A percentile compares a stretch with the other conserved stretches of the same genome.
Conservation (phyloP, 2,329 filamentous ascomycete species). For the Colletotrichum sp. region DNA sequence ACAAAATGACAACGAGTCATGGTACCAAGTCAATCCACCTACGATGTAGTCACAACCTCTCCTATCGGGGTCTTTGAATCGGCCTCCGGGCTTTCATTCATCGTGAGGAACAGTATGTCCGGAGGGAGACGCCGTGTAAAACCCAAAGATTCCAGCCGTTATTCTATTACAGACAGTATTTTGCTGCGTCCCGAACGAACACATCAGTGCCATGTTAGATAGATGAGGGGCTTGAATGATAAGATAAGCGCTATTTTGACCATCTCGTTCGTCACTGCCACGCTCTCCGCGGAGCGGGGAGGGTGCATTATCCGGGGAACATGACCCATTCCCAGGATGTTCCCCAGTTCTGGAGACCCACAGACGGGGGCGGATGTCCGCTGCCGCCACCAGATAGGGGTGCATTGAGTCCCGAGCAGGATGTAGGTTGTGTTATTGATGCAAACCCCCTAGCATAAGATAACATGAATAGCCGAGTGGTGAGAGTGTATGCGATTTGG, state of each 20-base stretch:
- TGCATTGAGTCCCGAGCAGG: neutral
- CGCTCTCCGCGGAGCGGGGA: neutral
- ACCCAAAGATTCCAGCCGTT: neutral
- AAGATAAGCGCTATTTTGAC: neutral
- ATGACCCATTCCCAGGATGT: neutral
- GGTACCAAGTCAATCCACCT: neutral
- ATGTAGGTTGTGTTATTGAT: neutral
- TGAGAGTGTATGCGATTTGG: neutral
- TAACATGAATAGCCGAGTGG: neutral
- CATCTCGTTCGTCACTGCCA: neutral
- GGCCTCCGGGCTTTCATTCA: neutral
- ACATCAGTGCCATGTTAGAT: neutral
- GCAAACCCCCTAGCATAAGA: neutral
- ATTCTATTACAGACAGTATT: neutral
- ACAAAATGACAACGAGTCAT: neutral
- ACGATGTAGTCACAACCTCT: neutral
- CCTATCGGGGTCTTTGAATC: neutral
- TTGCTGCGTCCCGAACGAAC: neutral
- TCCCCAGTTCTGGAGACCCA: neutral
- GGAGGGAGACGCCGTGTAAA: neutral
- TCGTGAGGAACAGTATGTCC: neutral
- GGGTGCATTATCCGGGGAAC: neutral
- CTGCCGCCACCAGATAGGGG: neutral
- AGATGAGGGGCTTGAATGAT: neutral
- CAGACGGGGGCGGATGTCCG: neutral